phyloP scores from a whole-genome alignment of 495 filamentous ascomycete species.

The Wilcoxina mikolae region DNA sequence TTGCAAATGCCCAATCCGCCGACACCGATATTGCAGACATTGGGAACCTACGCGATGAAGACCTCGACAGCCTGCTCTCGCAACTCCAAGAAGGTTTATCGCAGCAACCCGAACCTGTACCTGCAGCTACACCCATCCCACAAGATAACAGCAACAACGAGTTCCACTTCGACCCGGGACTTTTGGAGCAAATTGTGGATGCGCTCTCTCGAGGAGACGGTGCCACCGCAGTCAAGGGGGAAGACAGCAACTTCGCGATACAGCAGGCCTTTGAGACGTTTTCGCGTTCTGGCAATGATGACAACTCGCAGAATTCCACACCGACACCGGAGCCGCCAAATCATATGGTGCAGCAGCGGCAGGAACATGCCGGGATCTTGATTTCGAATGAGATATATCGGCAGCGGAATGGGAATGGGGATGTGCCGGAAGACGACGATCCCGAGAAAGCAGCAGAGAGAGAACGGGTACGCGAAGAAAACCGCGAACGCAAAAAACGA shows the following conservation, averaged over 20 bases:
- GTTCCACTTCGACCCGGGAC: neutral
- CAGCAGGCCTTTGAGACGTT: neutral
- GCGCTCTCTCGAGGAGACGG: neutral
- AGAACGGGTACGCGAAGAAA: slow-evolving; percentile 28
- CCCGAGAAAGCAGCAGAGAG: slow-evolving; percentile 27
- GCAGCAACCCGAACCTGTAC: neutral
- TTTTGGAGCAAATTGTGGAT: neutral
- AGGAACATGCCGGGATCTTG: neutral
- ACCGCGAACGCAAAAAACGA: slow-evolving; percentile 31
- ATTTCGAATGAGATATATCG: slow-evolving; percentile 7
- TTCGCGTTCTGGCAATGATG: neutral
- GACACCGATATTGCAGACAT: neutral
- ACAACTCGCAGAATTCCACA: neutral
- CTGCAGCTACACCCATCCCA: neutral
- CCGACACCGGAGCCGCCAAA: neutral
- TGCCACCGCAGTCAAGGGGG: neutral
- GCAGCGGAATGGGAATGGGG: slow-evolving; percentile 14
- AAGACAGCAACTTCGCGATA: neutral
- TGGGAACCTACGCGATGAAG: neutral
- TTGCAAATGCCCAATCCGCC: neutral
- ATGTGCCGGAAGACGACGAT: slow-evolving; percentile 10
- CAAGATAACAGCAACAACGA: neutral
- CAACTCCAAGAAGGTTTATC: neutral
- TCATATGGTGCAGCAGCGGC: neutral
- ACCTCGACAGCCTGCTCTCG: neutral